Percentiles rank a stretch among this genome's conserved stretches.
phyloP scores from a whole-genome alignment of 768 basidiomycete genomes.

The Albatrellus ellisii region DNA sequence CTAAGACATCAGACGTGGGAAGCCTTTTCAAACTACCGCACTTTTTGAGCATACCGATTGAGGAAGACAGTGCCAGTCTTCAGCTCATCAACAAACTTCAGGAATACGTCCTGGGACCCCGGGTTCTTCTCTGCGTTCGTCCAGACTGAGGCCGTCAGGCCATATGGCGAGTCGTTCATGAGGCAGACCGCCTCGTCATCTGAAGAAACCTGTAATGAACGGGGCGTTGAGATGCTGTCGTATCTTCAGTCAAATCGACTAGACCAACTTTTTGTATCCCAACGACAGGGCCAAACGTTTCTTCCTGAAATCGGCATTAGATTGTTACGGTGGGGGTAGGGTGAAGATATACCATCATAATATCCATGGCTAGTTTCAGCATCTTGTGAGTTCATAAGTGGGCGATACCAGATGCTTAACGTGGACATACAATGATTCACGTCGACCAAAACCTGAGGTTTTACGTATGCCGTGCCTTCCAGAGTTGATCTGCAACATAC shows the following conservation, averaged over 20 bases:
- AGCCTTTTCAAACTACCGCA: not conserved
- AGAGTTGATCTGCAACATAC: not conserved
- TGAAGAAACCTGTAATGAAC: constrained; percentile 41
- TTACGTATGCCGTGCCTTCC: constrained; percentile 68
- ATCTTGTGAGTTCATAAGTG: constrained; percentile 3
- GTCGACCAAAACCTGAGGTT: constrained; percentile 80
- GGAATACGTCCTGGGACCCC: constrained; percentile 57
- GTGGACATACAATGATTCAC: constrained; percentile 70
- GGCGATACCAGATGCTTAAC: not conserved
- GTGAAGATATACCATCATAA: constrained; percentile 62
- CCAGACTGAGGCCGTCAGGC: constrained; percentile 92
- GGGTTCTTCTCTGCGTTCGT: constrained; percentile 52
- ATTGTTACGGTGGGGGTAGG: constrained; percentile 1
- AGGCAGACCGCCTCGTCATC: constrained; percentile 82
- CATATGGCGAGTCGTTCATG: constrained; percentile 96
- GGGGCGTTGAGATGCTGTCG: not conserved
- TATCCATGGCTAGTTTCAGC: constrained; percentile 57
- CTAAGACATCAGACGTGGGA: constrained; percentile 22
- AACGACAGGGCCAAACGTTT: constrained; percentile 88
- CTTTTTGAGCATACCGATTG: constrained; percentile 44
- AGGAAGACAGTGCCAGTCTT: constrained; percentile 90
- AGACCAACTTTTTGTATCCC: constrained; percentile 76
- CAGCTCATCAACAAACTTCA: constrained; percentile 52
- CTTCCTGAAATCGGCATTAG: constrained; percentile 33
- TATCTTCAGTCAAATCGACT: not conserved